Evolutionary conservation across 208 protist genomes (phyloP).

Genomic region (Wallacemonas sp.): DNA sequence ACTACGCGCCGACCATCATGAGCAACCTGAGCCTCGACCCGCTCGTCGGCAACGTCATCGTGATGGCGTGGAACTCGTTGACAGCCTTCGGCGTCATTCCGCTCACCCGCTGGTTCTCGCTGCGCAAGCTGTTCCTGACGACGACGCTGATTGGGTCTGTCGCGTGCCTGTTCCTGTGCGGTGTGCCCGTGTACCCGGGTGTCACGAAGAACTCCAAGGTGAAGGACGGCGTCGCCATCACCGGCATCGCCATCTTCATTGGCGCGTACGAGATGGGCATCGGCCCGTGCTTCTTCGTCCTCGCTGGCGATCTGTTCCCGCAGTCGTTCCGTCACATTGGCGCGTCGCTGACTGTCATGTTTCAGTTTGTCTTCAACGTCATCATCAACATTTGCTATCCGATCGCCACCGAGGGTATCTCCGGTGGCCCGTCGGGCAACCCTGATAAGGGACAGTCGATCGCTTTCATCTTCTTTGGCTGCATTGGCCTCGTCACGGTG

Average conservation of each 20-base stretch:
- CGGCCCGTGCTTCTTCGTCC: constrained; percentile 54
- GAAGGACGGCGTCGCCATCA: constrained; percentile 13
- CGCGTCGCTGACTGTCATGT: constrained; percentile 58
- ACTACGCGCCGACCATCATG: constrained; percentile 66
- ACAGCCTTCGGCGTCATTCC: constrained; percentile 45
- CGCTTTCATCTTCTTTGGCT: constrained; percentile 87
- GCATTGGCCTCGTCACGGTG: constrained; percentile 65
- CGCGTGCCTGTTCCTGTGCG: constrained; percentile 6
- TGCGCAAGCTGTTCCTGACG: constrained; percentile 43
- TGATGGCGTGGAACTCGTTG: constrained; percentile 65
- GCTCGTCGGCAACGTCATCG: constrained; percentile 54
- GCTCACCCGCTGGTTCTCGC: constrained; percentile 36
- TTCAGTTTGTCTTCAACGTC: constrained; percentile 86
- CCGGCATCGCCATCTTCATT: constrained; percentile 29
- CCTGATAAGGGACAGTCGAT: constrained; percentile 89
- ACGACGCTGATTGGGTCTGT: constrained; percentile 26
- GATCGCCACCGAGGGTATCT: constrained; percentile 74
- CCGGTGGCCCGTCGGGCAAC: constrained; percentile 74
- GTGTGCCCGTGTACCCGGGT: background rate
- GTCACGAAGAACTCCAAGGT: background rate
- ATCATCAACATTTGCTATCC: constrained; percentile 90
- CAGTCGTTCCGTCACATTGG: constrained; percentile 22
- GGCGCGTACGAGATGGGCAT: constrained; percentile 37
- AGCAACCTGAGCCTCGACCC: constrained; percentile 29
- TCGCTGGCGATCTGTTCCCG: constrained; percentile 59